Base-by-base conservation (phyloP, 768 basidiomycete genomes). In the Pulveroboletus sp. region DNA sequence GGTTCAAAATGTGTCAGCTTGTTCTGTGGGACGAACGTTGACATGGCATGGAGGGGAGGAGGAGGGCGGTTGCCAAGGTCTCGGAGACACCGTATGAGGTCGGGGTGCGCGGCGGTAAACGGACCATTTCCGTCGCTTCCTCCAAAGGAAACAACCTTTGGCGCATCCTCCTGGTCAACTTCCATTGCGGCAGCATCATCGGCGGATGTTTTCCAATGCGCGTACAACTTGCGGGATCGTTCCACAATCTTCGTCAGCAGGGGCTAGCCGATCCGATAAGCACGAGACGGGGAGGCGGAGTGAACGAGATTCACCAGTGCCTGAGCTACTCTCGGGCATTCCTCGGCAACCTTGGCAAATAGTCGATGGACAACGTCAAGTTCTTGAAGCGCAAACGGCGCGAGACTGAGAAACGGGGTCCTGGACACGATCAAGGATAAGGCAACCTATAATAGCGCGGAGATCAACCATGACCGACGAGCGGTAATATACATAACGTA, bases 371-470 rank as follows among this genome's bases (percentile, higher is more conserved):
- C 78, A 21, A 73, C 72, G 43, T 83, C 83, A 21, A 88, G 69
- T 54, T 84, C 79, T 56, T 76, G 74, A 30, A 86, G 68, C 2
- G 84, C 85, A 62, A 76, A 75, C 11, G 76, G 73, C 1, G 83
- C 78, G 32, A 85, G 69, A 21, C 79, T 73, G 14, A 78, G 74
- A 10, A 76, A 74, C 5, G 85, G 83, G 18, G 81, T 77, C 27
- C 85, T 78, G 39, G 78, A 78, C 21, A 84, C 77, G 53, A 86
- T 73, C 45, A 88, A 67, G 8, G 82, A 82, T 27, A 88, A 64
- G 0, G 84, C 83, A 49, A 85, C 79, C 83, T 82, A 17, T 36
- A n/a, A 36, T 36, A 35, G 30, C 15, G 24, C 37, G 44, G 36
- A 44, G 17, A 43, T 49, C 55, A 50, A 43, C 12, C 37, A 35